Evolutionary conservation across 2,329 filamentous ascomycete genomes (phyloP).

Genomic region (Falciphora oryzae): DNA sequence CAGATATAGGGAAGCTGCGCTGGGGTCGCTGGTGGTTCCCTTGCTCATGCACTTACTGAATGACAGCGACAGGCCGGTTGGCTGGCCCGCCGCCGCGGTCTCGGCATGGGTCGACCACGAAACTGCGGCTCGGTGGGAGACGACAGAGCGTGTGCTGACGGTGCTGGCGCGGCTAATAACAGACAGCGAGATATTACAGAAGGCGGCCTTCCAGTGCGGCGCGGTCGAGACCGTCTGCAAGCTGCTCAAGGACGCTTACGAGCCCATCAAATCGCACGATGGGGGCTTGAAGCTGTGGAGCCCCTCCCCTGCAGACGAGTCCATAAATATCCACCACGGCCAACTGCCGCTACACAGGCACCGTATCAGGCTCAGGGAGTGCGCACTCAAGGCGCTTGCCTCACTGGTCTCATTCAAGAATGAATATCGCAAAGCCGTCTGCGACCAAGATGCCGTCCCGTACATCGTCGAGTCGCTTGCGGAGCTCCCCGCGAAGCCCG

Average conservation of each 20-base stretch:
- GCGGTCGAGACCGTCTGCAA: conserved; percentile 41
- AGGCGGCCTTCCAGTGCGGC: conserved; percentile 66
- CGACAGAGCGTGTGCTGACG: conserved; percentile 66
- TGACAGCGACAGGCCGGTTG: conserved; percentile 19
- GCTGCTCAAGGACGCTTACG: conserved; percentile 46
- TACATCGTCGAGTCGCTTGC: conserved; percentile 78
- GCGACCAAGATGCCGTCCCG: conserved; percentile 72
- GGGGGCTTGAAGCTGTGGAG: conserved; percentile 31
- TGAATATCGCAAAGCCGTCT: conserved; percentile 73
- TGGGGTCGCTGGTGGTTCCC: conserved; percentile 65
- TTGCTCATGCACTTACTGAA: conserved; percentile 60
- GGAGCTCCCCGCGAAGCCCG: conserved; percentile 48
- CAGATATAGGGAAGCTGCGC: conserved; percentile 55
- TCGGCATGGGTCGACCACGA: conserved; percentile 29
- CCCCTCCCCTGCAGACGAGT: conserved; percentile 16
- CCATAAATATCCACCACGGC: conserved; percentile 38
- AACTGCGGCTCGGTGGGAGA: conserved; percentile 37
- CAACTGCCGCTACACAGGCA: conserved; percentile 57
- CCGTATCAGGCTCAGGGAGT: conserved; percentile 70
- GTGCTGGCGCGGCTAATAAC: conserved; percentile 74
- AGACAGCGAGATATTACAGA: conserved; percentile 74
- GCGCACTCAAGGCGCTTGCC: conserved; percentile 71
- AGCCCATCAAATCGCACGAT: conserved; percentile 30
- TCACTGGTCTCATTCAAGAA: conserved; percentile 78
- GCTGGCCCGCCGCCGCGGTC: conserved; percentile 17